Conservation (phyloP, 352 stramenopile species). For the Albugo laibachii region DNA sequence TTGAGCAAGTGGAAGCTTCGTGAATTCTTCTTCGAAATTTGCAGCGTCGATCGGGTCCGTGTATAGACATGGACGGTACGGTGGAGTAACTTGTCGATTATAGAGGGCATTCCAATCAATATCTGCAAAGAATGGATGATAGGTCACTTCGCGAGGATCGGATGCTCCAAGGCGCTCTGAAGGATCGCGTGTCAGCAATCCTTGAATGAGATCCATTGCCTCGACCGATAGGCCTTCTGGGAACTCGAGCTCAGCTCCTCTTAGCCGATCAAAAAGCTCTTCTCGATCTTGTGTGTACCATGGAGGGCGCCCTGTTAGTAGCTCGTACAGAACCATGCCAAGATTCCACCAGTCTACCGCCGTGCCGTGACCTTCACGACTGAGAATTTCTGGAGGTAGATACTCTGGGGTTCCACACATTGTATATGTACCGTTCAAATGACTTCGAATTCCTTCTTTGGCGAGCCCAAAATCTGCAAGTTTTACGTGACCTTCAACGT, state of each 20-base stretch:
- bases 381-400: conserved; percentile 63
- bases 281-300: conserved; percentile 71
- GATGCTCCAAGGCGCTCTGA: conserved; percentile 78
- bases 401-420: conserved; percentile 80
- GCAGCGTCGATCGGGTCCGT: conserved; percentile 63
- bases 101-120: conserved; percentile 71
- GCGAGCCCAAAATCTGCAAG: conserved; percentile 65
- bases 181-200: conserved; percentile 84
- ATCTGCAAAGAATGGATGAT: conserved; percentile 64
- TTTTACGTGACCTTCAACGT: conserved; percentile 68
- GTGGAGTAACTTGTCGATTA: conserved; percentile 45
- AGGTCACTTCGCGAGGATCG: conserved; percentile 54
- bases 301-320: conserved; percentile 50
- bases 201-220: conserved; percentile 62
- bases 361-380: conserved; percentile 47
- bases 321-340: conserved; percentile 69
- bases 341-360: conserved; percentile 77
- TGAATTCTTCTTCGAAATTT: conserved; percentile 76
- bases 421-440: conserved; percentile 58
- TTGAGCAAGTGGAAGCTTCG: conserved; percentile 42
- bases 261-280: conserved; percentile 45
- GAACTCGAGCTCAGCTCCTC: conserved; percentile 48
- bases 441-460: conserved; percentile 49
- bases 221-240: conserved; percentile 36
- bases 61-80: conserved; percentile 70